These are phyloP conservation scores for Fusarium nanum DNA, from an alignment of 2,329 filamentous ascomycete genomes.

Conservation along the genomic window DNA sequence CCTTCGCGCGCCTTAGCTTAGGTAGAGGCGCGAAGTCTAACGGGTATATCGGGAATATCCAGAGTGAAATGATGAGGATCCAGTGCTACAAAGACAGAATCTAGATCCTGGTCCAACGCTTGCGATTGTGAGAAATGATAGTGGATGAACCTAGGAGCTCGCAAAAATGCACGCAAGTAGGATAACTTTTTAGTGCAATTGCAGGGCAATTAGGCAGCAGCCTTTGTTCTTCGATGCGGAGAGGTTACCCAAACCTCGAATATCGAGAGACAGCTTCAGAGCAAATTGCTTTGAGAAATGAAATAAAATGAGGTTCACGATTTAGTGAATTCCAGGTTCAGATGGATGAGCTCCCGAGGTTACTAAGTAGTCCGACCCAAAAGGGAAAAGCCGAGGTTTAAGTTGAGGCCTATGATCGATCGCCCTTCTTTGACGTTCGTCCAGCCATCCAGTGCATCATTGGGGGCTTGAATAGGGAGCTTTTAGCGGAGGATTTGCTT, in stretches of 20 bases:
- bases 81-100: conserved; percentile 13
- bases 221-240: neutral
- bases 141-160: neutral
- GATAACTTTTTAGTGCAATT: neutral
- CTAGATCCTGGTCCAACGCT: conserved; percentile 18
- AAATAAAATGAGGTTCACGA: conserved; percentile 15
- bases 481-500: conserved; percentile 11
- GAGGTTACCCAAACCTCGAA: neutral
- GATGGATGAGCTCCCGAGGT: conserved; percentile 27
- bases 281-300: conserved; percentile 4
- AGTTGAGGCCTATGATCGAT: neutral
- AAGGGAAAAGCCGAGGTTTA: conserved; percentile 41
- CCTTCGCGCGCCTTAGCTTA: conserved; percentile 10
- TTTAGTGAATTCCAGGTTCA: conserved; percentile 14
- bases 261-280: neutral
- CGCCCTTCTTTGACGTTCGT: neutral
- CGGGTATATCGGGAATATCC: conserved; percentile 9
- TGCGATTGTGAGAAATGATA: conserved; percentile 4
- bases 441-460: neutral
- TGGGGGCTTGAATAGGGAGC: neutral
- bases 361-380: conserved; percentile 14
- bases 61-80: conserved; percentile 1
- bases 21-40: conserved; percentile 29
- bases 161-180: neutral
- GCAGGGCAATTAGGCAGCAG: neutral